Evolutionary conservation across 2,329 filamentous ascomycete genomes (phyloP).

Genomic region (Colletotrichum lini): DNA sequence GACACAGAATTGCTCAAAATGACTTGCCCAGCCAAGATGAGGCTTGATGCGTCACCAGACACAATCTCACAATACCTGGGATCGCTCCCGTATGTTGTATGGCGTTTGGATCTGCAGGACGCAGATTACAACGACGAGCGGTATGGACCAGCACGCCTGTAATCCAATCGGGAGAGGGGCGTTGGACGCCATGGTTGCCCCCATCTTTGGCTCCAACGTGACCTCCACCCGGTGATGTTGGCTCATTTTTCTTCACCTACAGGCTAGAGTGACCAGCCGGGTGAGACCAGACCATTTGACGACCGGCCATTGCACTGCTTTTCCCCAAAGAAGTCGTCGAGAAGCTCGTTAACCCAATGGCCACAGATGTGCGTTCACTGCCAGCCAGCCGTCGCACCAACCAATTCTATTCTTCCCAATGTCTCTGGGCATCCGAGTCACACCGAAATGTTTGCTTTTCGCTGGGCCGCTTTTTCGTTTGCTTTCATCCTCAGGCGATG

Average conservation of each 20-base stretch:
- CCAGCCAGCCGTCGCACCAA: constrained; percentile 2
- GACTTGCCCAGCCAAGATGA: neutral
- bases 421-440: neutral
- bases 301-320: neutral
- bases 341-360: neutral
- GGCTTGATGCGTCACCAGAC: neutral
- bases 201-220: neutral
- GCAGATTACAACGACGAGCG: constrained; percentile 11
- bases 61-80: neutral
- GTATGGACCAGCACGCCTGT: neutral
- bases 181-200: neutral
- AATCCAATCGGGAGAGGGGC: constrained; percentile 9
- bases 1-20: neutral
- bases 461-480: constrained; percentile 9
- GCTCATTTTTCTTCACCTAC: neutral
- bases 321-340: constrained; percentile 10
- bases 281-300: neutral
- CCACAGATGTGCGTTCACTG: neutral
- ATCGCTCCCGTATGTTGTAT: neutral
- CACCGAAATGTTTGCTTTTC: constrained; percentile 32
- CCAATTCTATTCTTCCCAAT: constrained; percentile 8
- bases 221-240: neutral
- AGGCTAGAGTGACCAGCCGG: neutral
- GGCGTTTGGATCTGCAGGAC: constrained; percentile 28
- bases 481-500: constrained; percentile 19